Percentiles rank a stretch among this genome's conserved stretches.
These are phyloP conservation scores for Isatis lusitanica DNA, from an alignment of 441 rosid species.

Conservation along the genomic window DNA sequence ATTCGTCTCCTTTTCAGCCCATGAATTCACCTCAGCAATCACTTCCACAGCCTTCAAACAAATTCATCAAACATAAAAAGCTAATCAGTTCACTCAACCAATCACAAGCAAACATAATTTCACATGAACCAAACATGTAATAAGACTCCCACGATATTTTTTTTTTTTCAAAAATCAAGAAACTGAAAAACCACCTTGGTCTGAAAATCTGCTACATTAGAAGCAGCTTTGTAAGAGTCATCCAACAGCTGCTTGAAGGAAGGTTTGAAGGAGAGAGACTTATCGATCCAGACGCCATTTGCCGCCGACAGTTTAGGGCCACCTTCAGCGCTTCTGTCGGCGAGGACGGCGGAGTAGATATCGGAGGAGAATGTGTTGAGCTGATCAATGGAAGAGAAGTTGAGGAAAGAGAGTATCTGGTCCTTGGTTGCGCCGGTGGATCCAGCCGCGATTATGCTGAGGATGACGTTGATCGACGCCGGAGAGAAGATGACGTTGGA, in stretches of 20 bases:
- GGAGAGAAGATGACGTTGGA: slow-evolving; percentile 79
- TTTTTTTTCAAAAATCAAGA: not conserved
- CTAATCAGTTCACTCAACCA: not conserved
- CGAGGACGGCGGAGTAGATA: slow-evolving; percentile 56
- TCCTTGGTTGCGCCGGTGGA: slow-evolving; percentile 62
- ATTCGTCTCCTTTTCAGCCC: slow-evolving; percentile 72
- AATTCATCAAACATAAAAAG: slow-evolving; percentile 16
- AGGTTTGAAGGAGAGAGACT: slow-evolving; percentile 55
- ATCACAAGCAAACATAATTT: not conserved
- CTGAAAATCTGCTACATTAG: slow-evolving; percentile 66
- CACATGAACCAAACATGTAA: not conserved
- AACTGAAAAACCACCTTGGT: slow-evolving; percentile 49
- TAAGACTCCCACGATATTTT: not conserved
- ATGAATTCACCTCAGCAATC: slow-evolving; percentile 57
- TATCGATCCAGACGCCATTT: slow-evolving; percentile 75
- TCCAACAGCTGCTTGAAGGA: slow-evolving; percentile 63
- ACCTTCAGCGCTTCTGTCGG: slow-evolving; percentile 64
- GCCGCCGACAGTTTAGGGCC: slow-evolving; percentile 67
- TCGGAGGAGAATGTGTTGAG: slow-evolving; percentile 63
- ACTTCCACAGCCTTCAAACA: slow-evolving; percentile 66
- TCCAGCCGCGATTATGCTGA: slow-evolving; percentile 73
- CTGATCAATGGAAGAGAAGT: slow-evolving; percentile 53
- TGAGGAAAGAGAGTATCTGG: slow-evolving; percentile 81
- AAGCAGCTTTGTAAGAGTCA: slow-evolving; percentile 57
- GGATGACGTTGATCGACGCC: slow-evolving; percentile 69